Evolutionary conservation across 768 basidiomycete genomes (phyloP), one percentile per base, ranked within the genome.

Genomic region (Heimioporus sp.): DNA sequence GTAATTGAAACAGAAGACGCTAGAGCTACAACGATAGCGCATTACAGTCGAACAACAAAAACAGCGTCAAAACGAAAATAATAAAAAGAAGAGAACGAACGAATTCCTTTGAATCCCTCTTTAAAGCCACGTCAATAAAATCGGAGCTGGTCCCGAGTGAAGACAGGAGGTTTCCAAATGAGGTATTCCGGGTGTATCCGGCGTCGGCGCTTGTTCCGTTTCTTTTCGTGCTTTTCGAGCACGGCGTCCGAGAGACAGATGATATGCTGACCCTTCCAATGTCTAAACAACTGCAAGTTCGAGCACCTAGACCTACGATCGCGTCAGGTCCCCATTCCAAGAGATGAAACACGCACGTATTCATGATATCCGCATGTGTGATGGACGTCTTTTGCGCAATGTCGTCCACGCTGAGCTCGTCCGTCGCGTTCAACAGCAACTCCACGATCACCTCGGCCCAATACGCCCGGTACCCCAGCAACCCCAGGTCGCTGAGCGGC

Each of bases 371-470:
- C 30, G 87, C 85, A 61, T 96, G 94, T 5, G 92, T 94, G 69
- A 99, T 95, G 15, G 91, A 80, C 4, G 96, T 98, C 73, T 84
- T 89, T 71, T 95, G 90, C 10, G 97, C 95, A 59, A 99, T 95
- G 63, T 98, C 97, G 62, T 99, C 97, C 60, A 99, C 88, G 67
- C 88, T 92, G 49, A 98, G 76, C 60, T 92, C 90, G 48, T 86
- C 81, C 15, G 70, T 74, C 19, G 82, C 79, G 54, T 78, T 81
- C 55, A 96, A 72, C 41, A 99, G 74, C 30, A 94, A 76, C 52
- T 98, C 94, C 62, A 98, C 86, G 63, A 98, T 98, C 45, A 87
- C 90, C 69, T 98, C 95, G 45, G 90, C 89, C 97, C 97, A 99
- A 64, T 95, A 99, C 34, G 96, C 91, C 49, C 96, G 80, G 69